Percentiles rank a stretch among this genome's conserved stretches.
These are phyloP conservation scores for Pichia exigua DNA, from an alignment of 805 yeast genomes.

Conservation along the genomic window DNA sequence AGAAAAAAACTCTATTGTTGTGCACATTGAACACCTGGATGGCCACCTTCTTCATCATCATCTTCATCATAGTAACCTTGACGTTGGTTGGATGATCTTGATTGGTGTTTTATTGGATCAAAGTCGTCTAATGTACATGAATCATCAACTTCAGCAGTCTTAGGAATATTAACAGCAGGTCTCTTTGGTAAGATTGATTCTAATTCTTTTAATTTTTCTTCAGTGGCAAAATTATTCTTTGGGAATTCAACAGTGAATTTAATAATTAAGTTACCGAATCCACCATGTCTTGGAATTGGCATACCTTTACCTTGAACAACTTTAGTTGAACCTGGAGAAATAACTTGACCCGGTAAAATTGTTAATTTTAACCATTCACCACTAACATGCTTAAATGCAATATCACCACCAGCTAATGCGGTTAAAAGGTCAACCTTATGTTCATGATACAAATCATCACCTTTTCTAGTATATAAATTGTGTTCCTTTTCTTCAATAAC, in stretches of 20 bases:
- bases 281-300: conserved; percentile 89
- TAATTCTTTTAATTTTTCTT: conserved; percentile 64
- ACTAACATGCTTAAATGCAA: conserved; percentile 80
- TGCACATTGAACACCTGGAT: conserved; percentile 87
- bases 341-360: conserved; percentile 87
- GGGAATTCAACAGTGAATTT: conserved; percentile 92
- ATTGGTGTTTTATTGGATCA: conserved; percentile 24
- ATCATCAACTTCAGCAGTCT: conserved; percentile 72
- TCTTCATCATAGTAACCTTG: conserved; percentile 33
- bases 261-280: conserved; percentile 78
- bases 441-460: conserved; percentile 77
- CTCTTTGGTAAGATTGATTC: conserved; percentile 78
- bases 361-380: conserved; percentile 84
- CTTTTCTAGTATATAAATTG: conserved; percentile 74
- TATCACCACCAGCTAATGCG: conserved; percentile 93
- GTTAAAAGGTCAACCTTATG: conserved; percentile 88
- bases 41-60: conserved; percentile 50
- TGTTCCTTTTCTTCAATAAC: conserved; percentile 88
- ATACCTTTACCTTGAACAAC: conserved; percentile 92
- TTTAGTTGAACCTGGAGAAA: conserved; percentile 74
- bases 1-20: conserved; percentile 53
- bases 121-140: conserved; percentile 25
- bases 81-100: conserved; percentile 35
- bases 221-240: conserved; percentile 57
- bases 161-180: conserved; percentile 52